Conservation (phyloP, 768 basidiomycete species). For the Leucosporidium creatinivorum region DNA sequence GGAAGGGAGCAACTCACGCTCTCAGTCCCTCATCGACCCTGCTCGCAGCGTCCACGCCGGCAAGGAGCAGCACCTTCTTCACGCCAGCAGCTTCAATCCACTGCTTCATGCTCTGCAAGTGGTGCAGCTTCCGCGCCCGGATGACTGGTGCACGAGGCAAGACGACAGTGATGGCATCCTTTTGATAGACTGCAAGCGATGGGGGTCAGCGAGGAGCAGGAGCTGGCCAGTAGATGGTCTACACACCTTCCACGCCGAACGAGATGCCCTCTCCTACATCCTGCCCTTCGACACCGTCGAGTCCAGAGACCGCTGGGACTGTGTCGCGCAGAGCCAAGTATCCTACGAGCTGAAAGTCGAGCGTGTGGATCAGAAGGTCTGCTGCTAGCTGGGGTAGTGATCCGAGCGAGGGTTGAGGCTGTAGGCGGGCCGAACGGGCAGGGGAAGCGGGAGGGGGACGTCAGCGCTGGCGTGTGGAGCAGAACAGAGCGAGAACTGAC, state of each 20-base stretch:
- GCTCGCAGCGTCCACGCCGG: constrained; percentile 17
- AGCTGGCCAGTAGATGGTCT: neutral
- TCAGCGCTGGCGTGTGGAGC: too few relatives aligned
- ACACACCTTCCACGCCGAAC: constrained; percentile 21
- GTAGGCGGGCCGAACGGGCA: neutral
- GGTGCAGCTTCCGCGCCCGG: constrained; percentile 14
- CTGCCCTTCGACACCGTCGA: constrained; percentile 1
- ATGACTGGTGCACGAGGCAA: constrained; percentile 30
- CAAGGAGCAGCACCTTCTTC: constrained; percentile 17
- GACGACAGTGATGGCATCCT: constrained; percentile 13
- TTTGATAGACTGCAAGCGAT: constrained; percentile 9
- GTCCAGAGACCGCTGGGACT: constrained; percentile 15
- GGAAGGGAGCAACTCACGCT: constrained; percentile 8
- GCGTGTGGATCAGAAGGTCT: constrained; percentile 21
- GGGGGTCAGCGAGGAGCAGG: neutral
- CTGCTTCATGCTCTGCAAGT: constrained; percentile 3
- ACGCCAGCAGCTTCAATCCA: constrained; percentile 7
- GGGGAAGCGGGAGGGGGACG: too few relatives aligned
- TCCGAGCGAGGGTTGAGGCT: constrained; percentile 29
- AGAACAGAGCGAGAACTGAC: too few relatives aligned
- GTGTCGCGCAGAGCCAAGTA: constrained; percentile 19
- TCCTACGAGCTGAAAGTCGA: constrained; percentile 10
- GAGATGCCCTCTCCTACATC: constrained; percentile 5
- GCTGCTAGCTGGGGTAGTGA: constrained; percentile 22
- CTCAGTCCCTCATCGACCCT: constrained; percentile 19